Conservation (phyloP, 495 filamentous ascomycete genomes). For the Alectoria sarmentosa region DNA sequence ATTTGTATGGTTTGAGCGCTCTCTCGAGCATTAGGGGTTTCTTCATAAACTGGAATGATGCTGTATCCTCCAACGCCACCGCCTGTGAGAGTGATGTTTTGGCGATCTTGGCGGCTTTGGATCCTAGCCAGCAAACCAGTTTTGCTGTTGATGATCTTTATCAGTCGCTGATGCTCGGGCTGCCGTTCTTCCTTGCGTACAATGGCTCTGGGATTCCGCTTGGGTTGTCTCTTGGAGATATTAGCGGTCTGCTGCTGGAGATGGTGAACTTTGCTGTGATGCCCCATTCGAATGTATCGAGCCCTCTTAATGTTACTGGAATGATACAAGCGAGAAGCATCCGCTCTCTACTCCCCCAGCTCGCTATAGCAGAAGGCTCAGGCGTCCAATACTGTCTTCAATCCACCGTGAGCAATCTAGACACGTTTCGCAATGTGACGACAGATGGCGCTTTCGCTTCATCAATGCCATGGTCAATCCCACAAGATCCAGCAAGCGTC, state of each 20-base stretch:
- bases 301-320: background rate
- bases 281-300: background rate
- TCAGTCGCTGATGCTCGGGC: background rate
- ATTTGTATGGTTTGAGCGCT: background rate
- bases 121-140: background rate
- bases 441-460: background rate
- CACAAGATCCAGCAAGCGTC: background rate
- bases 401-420: background rate
- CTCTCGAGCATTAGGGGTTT: background rate
- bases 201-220: background rate
- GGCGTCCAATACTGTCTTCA: background rate
- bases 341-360: background rate
- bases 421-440: background rate
- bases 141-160: background rate
- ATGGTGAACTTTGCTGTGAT: background rate
- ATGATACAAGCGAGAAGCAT: background rate
- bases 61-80: background rate
- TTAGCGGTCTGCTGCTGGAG: background rate
- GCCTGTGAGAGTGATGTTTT: background rate
- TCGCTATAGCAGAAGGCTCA: background rate
- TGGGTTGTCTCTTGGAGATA: background rate
- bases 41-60: background rate
- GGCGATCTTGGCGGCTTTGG: background rate
- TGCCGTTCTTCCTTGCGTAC: background rate
- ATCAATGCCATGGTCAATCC: background rate